phyloP scores from a whole-genome alignment of 2,329 filamentous ascomycete genomes.

The Sporothrix schenckii region DNA sequence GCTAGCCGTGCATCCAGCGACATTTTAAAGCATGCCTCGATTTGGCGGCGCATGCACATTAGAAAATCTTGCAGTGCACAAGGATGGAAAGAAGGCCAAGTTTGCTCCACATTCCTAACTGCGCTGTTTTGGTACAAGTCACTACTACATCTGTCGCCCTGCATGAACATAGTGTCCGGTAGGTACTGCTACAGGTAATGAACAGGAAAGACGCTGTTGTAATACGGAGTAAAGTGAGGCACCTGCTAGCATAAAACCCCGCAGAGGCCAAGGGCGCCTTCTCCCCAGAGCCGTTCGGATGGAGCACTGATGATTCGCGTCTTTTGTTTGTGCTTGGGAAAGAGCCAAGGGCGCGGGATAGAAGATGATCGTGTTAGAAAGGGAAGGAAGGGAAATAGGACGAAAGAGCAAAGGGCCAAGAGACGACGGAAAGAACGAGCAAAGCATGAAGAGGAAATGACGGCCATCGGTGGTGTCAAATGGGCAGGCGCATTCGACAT shows the following conservation, averaged over 20 bases:
- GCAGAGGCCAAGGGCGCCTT: constrained; percentile 21
- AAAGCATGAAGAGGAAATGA: constrained; percentile 10
- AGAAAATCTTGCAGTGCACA: constrained; percentile 13
- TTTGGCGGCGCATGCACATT: constrained; percentile 20
- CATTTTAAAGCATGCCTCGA: neutral
- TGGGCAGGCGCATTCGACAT: constrained; percentile 21
- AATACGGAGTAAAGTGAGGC: neutral
- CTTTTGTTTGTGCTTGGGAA: neutral
- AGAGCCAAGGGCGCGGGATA: neutral
- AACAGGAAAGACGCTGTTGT: neutral
- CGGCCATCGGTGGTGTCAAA: constrained; percentile 11
- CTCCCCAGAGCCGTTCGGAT: neutral
- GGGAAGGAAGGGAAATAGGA: neutral
- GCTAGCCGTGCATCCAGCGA: constrained; percentile 7
- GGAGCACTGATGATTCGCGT: neutral
- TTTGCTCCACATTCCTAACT: constrained; percentile 5
- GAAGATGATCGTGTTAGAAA: neutral
- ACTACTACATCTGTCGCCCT: neutral
- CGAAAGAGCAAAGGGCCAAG: neutral
- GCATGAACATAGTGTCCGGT: neutral
- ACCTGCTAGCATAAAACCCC: constrained; percentile 25
- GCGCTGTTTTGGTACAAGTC: neutral
- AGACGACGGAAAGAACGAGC: neutral
- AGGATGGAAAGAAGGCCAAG: constrained; percentile 3
- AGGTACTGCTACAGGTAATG: neutral